Evolutionary conservation across 352 stramenopile species (phyloP).

Genomic region (Pythium myriotylum): DNA sequence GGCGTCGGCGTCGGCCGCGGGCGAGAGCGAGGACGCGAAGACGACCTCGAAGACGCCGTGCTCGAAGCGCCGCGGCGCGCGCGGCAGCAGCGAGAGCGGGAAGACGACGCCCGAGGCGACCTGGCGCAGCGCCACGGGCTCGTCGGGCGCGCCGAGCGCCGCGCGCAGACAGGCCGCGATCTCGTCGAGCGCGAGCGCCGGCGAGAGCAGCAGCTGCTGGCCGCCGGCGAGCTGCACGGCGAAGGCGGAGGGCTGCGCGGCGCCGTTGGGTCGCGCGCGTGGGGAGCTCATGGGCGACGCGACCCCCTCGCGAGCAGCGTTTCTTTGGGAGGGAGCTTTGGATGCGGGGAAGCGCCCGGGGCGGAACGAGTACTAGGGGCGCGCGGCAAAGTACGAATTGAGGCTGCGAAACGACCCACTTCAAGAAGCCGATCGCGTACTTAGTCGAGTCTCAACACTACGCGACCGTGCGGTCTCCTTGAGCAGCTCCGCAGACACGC

Average conservation of each 20-base stretch:
- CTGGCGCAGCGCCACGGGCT: conserved; percentile 36
- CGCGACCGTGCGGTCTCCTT: background rate
- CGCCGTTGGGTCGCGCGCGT: background rate
- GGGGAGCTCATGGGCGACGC: background rate
- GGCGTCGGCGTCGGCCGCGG: background rate
- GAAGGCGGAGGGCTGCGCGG: background rate
- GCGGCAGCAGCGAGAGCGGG: conserved; percentile 67
- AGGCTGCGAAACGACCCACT: background rate
- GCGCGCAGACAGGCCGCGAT: conserved; percentile 17
- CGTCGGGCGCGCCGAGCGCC: background rate
- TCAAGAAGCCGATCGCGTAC: conserved; percentile 4
- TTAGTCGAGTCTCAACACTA: background rate
- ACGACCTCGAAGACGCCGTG: conserved; percentile 50
- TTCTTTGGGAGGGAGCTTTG: background rate
- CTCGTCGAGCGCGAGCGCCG: conserved; percentile 12
- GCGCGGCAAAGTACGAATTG: background rate
- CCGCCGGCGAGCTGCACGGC: conserved; percentile 14
- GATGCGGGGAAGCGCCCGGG: background rate
- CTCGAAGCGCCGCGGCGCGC: conserved; percentile 56
- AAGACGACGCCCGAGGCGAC: conserved; percentile 48
- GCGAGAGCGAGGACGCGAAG: background rate
- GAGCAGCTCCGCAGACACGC: background rate
- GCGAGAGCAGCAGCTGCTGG: conserved; percentile 22
- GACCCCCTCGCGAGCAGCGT: no score
- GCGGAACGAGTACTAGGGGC: background rate